Evolutionary conservation across 2,329 filamentous ascomycete species (phyloP), one percentile per base, ranked within the genome.

Genomic region (Bipolaris sorokiniana): DNA sequence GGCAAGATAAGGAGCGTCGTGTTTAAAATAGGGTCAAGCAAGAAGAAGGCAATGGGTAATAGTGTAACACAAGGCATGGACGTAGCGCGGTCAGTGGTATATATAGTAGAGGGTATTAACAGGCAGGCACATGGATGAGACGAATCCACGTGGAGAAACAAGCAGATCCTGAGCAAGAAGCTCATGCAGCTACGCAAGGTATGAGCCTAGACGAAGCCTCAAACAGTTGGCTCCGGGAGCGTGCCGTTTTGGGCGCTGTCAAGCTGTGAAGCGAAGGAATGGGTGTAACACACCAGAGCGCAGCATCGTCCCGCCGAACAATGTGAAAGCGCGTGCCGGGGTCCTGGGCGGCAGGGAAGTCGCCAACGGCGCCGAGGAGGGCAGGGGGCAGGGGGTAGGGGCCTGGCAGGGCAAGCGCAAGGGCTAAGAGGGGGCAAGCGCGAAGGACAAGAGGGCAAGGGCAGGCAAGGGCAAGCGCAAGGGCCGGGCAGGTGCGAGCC

Each of bases 221-320:
- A 76, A 74, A 75, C 74, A 70, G 67, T 65, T 74, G 72, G 71
- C 68, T 65, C 69, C 74, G 74, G 72, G 71, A 70, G 69, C 59
- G 64, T 69, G 67, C 74, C 73, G 72, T 67, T 73, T 76, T 72
- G 69, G 73, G 72, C 64, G 72, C 71, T 73, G 70, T 75, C 71
- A 75, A 68, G 62, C 55, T 70, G 66, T 73, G 69, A 74, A 72
- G 71, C 72, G 70, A 74, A 70, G 65, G 64, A 64, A 63, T 65
- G 71, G 65, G 62, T 69, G 71, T 67, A 70, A 74, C 71, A 72
- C 67, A 72, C 67, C 65, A 65, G 59, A 66, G 59, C 60, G 65
- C 70, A 69, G 65, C 63, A 67, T 64, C 64, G 62, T 64, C 65
- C 65, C 67, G 60, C 67, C 61, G 57, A 69, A 61, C 63, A 66